Evolutionary conservation across 2,329 filamentous ascomycete genomes (phyloP), one percentile per base, ranked within the genome.

Genomic region (Pseudogymnoascus sp.): DNA sequence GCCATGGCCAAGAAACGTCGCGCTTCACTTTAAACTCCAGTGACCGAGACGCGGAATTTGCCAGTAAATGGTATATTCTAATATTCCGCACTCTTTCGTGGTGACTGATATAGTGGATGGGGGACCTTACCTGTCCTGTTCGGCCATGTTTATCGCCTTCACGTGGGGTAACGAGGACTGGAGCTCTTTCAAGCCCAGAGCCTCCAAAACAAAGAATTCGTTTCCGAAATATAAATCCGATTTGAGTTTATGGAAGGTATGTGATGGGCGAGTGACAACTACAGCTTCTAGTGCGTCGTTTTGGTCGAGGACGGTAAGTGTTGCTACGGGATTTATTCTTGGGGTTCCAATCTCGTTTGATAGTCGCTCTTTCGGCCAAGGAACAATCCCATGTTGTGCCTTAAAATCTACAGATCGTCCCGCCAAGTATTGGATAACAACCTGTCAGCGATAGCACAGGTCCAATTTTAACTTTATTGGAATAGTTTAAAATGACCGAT

Each of bases 271-370:
- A 55, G 26, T 29, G 49, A 55, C 49, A n/a, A 35, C 29, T 19
- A 55, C 49, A 21, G 49, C 29, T 55, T 33, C 49, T 55, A 55
- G 49, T 16, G 49, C 49, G 49, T 55, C 26, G 49, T 33, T 35
- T 33, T 33, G 29, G 49, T 55, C 10, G 29, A 55, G 49, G 29
- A 35, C 16, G 26, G 29, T 35, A 55, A 29, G 6, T 55, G 49
- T 55, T 33, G 49, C 16, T 55, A n/a, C 5, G 26, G 26, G 19
- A 55, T 33, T n/a, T 6, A 33, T 12, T 55, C 26, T 55, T 55
- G 49, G 49, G 49, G 49, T 55, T 33, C 49, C 49, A 55, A 55
- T 55, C 49, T 55, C 49, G 49, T 55, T 55, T 55, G 49, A 55
- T 55, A 55, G 49, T 55, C 49, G 29, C 49, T 33, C 49, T 55